Conservation (phyloP, 805 yeast species). For the Wickerhamomyces alni region DNA sequence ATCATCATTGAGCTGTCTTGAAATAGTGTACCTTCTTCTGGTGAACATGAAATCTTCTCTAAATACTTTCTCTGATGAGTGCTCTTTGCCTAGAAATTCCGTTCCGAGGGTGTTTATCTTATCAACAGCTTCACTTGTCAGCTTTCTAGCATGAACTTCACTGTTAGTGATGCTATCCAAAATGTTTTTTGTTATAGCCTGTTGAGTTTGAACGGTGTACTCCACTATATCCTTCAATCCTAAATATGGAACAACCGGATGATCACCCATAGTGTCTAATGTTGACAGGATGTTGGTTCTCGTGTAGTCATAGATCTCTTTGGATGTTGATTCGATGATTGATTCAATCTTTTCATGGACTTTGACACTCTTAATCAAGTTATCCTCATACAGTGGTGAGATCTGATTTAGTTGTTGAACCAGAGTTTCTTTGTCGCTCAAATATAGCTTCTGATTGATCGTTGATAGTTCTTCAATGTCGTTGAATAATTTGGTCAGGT, state of each 20-base stretch:
- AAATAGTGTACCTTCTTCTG: slow-evolving; percentile 56
- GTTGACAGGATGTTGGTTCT: slow-evolving; percentile 45
- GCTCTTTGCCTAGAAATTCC: slow-evolving; percentile 55
- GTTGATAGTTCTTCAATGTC: slow-evolving; percentile 61
- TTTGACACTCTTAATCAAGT: slow-evolving; percentile 43
- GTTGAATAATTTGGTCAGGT: slow-evolving; percentile 56
- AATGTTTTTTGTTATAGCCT: slow-evolving; percentile 59
- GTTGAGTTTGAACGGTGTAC: slow-evolving; percentile 67
- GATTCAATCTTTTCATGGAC: slow-evolving; percentile 55
- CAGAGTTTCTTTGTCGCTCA: slow-evolving; percentile 42
- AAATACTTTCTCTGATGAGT: slow-evolving; percentile 51
- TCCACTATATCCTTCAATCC: slow-evolving; percentile 63
- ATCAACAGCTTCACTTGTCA: slow-evolving; percentile 56
- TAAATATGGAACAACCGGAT: slow-evolving; percentile 45
- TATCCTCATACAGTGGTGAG: slow-evolving; percentile 57
- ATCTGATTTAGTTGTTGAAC: slow-evolving; percentile 46
- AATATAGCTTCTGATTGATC: slow-evolving; percentile 53
- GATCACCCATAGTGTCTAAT: slow-evolving; percentile 43
- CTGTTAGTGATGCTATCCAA: slow-evolving; percentile 54
- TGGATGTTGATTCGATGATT: slow-evolving; percentile 55
- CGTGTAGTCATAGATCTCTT: slow-evolving; percentile 55
- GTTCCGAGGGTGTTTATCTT: slow-evolving; percentile 59
- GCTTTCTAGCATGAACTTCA: slow-evolving; percentile 61
- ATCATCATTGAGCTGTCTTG: slow-evolving; percentile 51
- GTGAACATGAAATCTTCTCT: slow-evolving; percentile 79